Conservation (phyloP, 306 rosid species). For the Begonia peltatifolia region DNA sequence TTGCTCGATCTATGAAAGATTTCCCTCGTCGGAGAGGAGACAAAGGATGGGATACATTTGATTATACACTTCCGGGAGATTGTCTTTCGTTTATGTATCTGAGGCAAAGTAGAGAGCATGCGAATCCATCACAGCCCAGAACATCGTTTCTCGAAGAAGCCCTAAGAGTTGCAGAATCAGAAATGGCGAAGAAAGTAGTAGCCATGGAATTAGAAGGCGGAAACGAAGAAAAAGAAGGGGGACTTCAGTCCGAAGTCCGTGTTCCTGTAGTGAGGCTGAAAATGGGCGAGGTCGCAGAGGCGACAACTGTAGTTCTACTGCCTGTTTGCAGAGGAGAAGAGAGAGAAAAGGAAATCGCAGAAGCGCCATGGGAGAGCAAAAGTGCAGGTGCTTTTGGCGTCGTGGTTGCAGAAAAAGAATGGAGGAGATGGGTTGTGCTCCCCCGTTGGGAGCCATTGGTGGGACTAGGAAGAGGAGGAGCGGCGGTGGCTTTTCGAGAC, state of each 20-base stretch:
- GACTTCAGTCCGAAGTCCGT: neutral
- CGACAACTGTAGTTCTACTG: constrained; percentile 39
- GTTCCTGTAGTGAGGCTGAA: constrained; percentile 82
- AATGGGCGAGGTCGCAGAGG: constrained; percentile 81
- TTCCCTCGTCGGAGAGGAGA: constrained; percentile 56
- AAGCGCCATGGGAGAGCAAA: constrained; percentile 52
- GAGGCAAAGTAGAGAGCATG: constrained; percentile 49
- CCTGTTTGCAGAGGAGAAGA: constrained; percentile 60
- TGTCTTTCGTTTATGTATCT: constrained; percentile 58
- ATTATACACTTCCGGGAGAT: constrained; percentile 51
- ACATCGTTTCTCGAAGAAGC: constrained; percentile 38
- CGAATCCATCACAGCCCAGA: constrained; percentile 28
- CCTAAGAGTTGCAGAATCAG: constrained; percentile 30
- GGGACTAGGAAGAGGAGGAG: constrained; percentile 39
- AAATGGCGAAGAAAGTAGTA: constrained; percentile 30
- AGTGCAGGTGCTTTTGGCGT: constrained; percentile 57
- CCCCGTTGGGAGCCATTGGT: constrained; percentile 59
- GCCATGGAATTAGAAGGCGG: constrained; percentile 20
- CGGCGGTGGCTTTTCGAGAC: constrained; percentile 52
- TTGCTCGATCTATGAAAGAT: constrained; percentile 73
- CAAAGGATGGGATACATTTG: constrained; percentile 52
- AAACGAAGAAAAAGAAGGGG: neutral
- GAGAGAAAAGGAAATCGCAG: constrained; percentile 28
- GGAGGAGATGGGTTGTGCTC: constrained; percentile 78
- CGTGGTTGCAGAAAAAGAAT: constrained; percentile 67